Conservation (phyloP, 148 eudicot species). For the Bassia scoparia region DNA sequence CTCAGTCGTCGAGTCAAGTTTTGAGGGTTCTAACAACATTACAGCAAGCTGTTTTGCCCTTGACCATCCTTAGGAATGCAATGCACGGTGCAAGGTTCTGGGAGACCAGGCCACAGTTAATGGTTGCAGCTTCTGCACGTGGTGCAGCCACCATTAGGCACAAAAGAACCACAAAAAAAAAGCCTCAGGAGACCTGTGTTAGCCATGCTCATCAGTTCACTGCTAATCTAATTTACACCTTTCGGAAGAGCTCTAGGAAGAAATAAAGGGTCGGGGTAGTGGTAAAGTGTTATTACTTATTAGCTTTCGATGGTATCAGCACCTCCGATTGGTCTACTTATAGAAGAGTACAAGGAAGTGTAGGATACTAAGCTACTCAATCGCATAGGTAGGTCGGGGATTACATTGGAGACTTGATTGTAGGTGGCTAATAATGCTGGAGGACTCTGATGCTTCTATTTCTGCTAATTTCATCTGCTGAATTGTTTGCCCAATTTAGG, state of each 20-base stretch:
- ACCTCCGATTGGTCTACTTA: background rate
- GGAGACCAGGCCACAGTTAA: conserved; percentile 31
- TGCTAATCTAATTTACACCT: background rate
- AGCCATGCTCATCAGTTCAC: conserved; percentile 6
- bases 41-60: conserved; percentile 25
- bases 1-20: conserved; percentile 22
- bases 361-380: background rate
- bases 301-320: background rate
- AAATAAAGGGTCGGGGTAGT: background rate
- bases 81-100: conserved; percentile 27
- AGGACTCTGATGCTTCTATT: background rate
- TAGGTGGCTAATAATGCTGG: background rate
- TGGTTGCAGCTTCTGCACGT: conserved; percentile 29
- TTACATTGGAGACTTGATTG: conserved; percentile 11
- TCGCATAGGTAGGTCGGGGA: background rate
- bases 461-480: background rate
- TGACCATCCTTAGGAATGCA: conserved; percentile 20
- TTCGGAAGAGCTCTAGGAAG: background rate
- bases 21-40: conserved; percentile 25
- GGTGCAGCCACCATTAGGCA: conserved; percentile 33
- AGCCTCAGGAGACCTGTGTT: conserved; percentile 16
- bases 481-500: background rate
- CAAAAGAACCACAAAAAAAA: conserved; percentile 12
- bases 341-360: background rate
- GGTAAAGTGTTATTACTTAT: background rate